Percentiles rank a stretch among this genome's conserved stretches.
These are phyloP conservation scores for Ustilago tritici DNA, from an alignment of 1,284 basidiomycete genomes.

Conservation along the genomic window DNA sequence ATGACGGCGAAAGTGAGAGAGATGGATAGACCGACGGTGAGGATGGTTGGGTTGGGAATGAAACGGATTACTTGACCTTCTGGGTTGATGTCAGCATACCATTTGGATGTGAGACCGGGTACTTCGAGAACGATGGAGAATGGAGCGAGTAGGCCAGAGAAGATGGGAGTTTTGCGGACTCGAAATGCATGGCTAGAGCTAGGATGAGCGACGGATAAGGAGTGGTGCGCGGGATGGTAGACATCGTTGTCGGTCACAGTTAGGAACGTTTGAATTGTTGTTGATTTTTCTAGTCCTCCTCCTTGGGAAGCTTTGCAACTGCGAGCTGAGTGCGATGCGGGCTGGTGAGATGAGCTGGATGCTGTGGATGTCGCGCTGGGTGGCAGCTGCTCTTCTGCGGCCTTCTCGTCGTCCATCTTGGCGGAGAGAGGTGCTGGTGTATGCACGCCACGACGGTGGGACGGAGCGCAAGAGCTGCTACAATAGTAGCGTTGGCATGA, in stretches of 20 bases:
- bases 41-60: conserved; percentile 71
- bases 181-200: conserved; percentile 15
- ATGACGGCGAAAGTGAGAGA: conserved; percentile 79
- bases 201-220: background rate
- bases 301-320: background rate
- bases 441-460: too few relatives aligned
- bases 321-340: too few relatives aligned
- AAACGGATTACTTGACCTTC: conserved; percentile 45
- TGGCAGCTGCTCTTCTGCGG: too few relatives aligned
- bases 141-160: conserved; percentile 78
- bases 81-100: conserved; percentile 54
- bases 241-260: conserved; percentile 17
- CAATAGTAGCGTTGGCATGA: too few relatives aligned
- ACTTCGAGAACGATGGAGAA: conserved; percentile 81
- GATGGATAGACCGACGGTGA: conserved; percentile 75
- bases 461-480: too few relatives aligned
- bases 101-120: conserved; percentile 53
- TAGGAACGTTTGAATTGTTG: conserved; percentile 37
- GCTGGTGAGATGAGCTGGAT: too few relatives aligned
- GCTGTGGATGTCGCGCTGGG: background rate
- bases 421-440: too few relatives aligned
- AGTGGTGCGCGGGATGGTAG: background rate
- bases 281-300: conserved; percentile 9
- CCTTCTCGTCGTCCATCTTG: too few relatives aligned
- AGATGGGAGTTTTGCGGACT: conserved; percentile 59